Evolutionary conservation across 192 early-diverging fungal species (phyloP), one percentile per base, ranked within the genome.

Genomic region (Rhizoclosmatium sp.): DNA sequence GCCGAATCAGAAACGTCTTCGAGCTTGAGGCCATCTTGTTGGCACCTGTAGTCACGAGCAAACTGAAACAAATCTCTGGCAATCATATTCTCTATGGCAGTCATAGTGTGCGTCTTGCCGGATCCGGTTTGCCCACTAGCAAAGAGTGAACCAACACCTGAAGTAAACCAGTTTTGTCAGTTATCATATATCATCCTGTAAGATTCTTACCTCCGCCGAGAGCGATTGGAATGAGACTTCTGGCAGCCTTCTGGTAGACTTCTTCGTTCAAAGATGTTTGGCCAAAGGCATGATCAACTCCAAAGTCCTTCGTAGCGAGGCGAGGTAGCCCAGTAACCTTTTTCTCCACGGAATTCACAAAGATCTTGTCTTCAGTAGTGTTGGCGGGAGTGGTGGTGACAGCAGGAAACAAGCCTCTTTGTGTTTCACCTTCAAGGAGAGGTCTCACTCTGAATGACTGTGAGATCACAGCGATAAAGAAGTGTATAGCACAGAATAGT

Each of bases 41-140:
- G 44, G 42, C 40, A 39, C 31, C 81, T 23, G 67, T 84, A 79
- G 42, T 80, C 75, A 21, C 75, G 42, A 14, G 82, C 80, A 31
- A 69, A 54, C 31, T 78, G 56, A 51, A 83, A 85, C 19, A 86
- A 31, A 62, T 87, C 84, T 41, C 71, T 42, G 3, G 85, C 82
- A 71, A 87, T 70, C 49, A 76, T 58, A 58, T 83, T 71, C 65
- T 87, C 84, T 23, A 87, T 74, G 5, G 75, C 81, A 76, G 40
- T 84, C 80, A 90, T 83, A 1, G 88, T 90, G 68, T 61, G 78
- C 4, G 88, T 90, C 82, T 90, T 88, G 54, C 87, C 88, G 56
- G 70, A 75, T 41, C 87, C 88, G 3, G 88, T 90, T 78, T 90
- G 88, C 2, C 89, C 89, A 78, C 85, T 86, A 10, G 85, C 85